phyloP scores from a whole-genome alignment of 75 land plant species.

The Pinus tabuliformis region DNA sequence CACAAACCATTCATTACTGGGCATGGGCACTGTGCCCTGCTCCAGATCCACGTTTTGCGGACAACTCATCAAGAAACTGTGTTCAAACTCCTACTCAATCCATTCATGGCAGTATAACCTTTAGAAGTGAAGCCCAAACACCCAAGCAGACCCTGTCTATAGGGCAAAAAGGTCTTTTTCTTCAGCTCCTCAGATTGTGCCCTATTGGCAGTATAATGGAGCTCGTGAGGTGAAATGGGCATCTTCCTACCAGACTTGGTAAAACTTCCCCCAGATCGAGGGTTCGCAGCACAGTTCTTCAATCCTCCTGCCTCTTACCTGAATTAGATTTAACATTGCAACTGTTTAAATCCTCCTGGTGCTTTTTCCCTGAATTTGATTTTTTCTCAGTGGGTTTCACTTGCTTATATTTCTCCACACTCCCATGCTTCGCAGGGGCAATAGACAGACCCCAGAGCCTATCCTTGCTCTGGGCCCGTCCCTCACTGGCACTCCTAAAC shows the following conservation, averaged over 20 bases:
- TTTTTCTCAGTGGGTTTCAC: neutral
- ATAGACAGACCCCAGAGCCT: constrained; percentile 14
- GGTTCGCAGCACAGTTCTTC: constrained; percentile 22
- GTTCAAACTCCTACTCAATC: constrained; percentile 42
- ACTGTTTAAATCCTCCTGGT: neutral
- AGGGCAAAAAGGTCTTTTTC: constrained; percentile 25
- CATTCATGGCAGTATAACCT: constrained; percentile 11
- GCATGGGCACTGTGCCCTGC: too few species aligned
- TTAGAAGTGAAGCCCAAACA: constrained; percentile 21
- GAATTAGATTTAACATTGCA: neutral
- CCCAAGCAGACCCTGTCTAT: constrained; percentile 37
- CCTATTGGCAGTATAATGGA: constrained; percentile 24
- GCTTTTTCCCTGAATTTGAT: neutral
- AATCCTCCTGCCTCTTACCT: constrained; percentile 13
- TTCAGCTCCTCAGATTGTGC: constrained; percentile 23
- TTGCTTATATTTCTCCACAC: neutral
- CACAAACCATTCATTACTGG: neutral
- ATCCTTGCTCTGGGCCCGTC: constrained; percentile 31
- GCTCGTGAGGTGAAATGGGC: constrained; percentile 20
- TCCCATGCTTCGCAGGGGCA: neutral
- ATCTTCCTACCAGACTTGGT: constrained; percentile 3
- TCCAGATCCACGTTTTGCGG: neutral
- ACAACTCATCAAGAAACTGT: constrained; percentile 29
- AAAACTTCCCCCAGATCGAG: constrained; percentile 5
- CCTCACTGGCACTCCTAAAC: constrained; percentile 68